Base-by-base conservation (phyloP, 1,139 yeast species). In the Geotrichum aggregatum region DNA sequence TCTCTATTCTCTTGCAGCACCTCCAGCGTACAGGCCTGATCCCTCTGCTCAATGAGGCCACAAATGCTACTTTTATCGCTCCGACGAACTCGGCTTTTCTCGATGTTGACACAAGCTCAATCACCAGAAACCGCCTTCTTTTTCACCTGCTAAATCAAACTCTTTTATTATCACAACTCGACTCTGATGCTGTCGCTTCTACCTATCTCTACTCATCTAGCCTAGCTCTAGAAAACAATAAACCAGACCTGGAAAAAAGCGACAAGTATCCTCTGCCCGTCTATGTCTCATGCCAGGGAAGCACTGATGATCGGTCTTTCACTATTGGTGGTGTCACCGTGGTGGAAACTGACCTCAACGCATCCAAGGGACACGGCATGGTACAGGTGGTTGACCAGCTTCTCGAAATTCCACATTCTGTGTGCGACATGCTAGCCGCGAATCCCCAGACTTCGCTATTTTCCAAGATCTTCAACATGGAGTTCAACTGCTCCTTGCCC, bases 41-140 rank as follows among this genome's bases (percentile, higher is more conserved):
- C 1, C 94, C 95, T 1, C 68, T 71, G 33, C 67, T 92, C 48
- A 91, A 88, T 65, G 71, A 72, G 35, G 68, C 85, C 56, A 71
- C 74, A 35, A 85, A 89, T 65, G 77, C 84, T 50, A 88, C 98
- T 0, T 70, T 91, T 18, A 66, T 88, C 44, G 97, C 97, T 0
- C 97, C 98, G 0, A 77, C 87, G 18, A 88, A 91, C 68, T 82
- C 85, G 61, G 97, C 96, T 0, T 89, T 86, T 67, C 74, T 71
- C 14, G 62, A 58, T 13, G 47, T 61, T 18, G 64, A 66, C 41
- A 56, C 54, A 3, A 57, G 50, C 7, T 47, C 50, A 6, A 56
- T 71, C 47, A 60, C 72, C 7, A 48, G 58, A 4, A 70, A 67
- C 30, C 59, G 61, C 33, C 56, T 72, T 33, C 62, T 70, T 2